phyloP scores from a whole-genome alignment of 257 asterid genomes.

The Cinchona pubescens region DNA sequence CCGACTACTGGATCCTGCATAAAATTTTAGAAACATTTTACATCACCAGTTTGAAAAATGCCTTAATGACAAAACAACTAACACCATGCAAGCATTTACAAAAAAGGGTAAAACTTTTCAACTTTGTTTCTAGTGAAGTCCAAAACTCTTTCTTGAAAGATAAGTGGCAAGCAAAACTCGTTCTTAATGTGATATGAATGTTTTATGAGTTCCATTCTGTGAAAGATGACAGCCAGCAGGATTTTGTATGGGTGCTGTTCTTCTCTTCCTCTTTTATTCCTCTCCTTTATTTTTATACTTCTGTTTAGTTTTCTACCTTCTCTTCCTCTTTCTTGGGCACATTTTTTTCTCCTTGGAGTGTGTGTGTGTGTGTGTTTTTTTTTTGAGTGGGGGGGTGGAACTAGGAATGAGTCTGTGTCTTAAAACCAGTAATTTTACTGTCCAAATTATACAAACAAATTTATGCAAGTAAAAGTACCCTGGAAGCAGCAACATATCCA shows the following conservation, averaged over 20 bases:
- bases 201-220: background rate
- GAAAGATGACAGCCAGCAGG: background rate
- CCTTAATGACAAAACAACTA: background rate
- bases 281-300: background rate
- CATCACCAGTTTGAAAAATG: background rate
- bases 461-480: conserved; percentile 41
- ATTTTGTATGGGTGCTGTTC: background rate
- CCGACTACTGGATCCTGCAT: conserved; percentile 77
- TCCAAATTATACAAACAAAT: background rate
- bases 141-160: background rate
- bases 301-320: too few relatives aligned
- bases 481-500: conserved; percentile 89
- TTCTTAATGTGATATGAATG: background rate
- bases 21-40: conserved; percentile 2
- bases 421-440: too few relatives aligned
- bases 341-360: too few relatives aligned
- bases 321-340: too few relatives aligned
- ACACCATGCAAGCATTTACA: background rate
- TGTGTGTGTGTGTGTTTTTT: too few relatives aligned
- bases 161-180: background rate
- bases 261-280: background rate
- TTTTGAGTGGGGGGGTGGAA: background rate
- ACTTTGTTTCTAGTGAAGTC: background rate
- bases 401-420: background rate
- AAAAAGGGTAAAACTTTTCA: background rate